A percentile compares a stretch with the other conserved stretches of the same genome.
Conservation (phyloP, 83 land plant genomes). For the Diphasiastrum complanatum region DNA sequence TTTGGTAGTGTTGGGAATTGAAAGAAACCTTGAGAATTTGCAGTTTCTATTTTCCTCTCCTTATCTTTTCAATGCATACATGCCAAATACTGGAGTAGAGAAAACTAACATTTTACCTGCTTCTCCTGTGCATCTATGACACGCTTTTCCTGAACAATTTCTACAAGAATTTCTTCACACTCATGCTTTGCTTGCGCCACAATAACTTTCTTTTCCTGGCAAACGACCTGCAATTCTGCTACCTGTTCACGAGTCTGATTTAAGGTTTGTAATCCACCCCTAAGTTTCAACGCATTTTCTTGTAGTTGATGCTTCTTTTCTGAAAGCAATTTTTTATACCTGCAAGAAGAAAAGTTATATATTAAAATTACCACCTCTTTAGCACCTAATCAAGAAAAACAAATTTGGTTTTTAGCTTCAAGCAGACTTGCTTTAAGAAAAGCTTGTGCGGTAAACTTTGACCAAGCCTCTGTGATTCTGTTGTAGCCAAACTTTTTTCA, state of each 20-base stretch:
- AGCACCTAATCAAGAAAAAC: not conserved
- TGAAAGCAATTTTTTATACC: slow-evolving; percentile 22
- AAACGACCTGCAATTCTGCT: slow-evolving; percentile 29
- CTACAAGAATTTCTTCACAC: slow-evolving; percentile 36
- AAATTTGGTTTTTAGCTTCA: no score
- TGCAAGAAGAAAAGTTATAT: not conserved
- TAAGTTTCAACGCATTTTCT: slow-evolving; percentile 25
- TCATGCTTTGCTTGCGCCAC: slow-evolving; percentile 34
- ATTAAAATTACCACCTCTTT: not conserved
- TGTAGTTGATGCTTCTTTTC: slow-evolving; percentile 25
- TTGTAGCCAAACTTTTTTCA: no score
- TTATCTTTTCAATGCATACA: no score
- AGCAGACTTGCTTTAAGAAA: no score
- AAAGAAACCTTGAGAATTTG: no score
- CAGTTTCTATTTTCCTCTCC: no score
- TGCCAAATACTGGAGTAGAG: no score
- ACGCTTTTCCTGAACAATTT: slow-evolving; percentile 33
- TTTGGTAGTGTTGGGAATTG: no score
- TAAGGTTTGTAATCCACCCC: slow-evolving; percentile 29
- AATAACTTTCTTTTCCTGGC: slow-evolving; percentile 32
- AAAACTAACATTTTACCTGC: slow-evolving; percentile 13
- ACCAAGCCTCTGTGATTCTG: no score
- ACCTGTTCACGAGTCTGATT: slow-evolving; percentile 30
- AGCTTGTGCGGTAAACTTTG: no score
- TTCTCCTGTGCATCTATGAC: slow-evolving; percentile 31